Evolutionary conservation across 306 rosid genomes (phyloP), one percentile per base, ranked within the genome.

Genomic region (Vigna trinervia): DNA sequence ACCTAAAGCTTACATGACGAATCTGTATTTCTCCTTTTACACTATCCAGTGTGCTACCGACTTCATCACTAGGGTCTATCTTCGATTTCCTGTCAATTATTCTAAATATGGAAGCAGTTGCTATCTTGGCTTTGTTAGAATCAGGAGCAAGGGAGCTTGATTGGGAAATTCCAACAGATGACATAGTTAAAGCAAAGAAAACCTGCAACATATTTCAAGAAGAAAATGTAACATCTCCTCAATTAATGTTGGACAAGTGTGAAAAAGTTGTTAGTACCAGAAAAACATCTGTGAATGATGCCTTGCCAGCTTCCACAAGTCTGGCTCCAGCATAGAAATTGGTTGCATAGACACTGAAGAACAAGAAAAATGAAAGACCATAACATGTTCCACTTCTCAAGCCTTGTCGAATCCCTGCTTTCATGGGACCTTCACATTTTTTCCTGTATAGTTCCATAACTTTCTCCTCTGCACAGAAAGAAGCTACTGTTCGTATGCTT

Each of bases 391-490:
- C 95, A 75, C 93, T 92, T 45, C 87, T 90, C 84, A 92, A 26
- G 26, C 91, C 95, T 70, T 84, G 85, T 45, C 87, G 56, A 72
- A 85, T 88, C 69, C 97, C 95, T 12, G 82, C 60, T 66, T 81
- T 63, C 85, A 66, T 77, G 1, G 97, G 97, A 65, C 91, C 93
- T 83, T 88, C 91, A 57, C 97, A 92, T 82, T 90, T 92, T 72
- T 81, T 80, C 53, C 76, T 76, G 75, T 90, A 92, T 8, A 88
- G 71, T 62, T 92, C 95, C 95, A 88, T 90, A 67, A 92, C 97
- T 81, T 88, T 90, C 74, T 87, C 92, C 80, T 92, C 95, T 8
- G 95, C 92, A 68, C 97, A 88, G 80, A 90, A 92, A 76, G 97
- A 90, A 78, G 90, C 89, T 45, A 92, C 90, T 8, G 90, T 92